A percentile compares a stretch with the other conserved stretches of the same genome.
These are phyloP conservation scores for Talaromyces sp. DNA, from an alignment of 2,329 filamentous ascomycete genomes.

Conservation along the genomic window DNA sequence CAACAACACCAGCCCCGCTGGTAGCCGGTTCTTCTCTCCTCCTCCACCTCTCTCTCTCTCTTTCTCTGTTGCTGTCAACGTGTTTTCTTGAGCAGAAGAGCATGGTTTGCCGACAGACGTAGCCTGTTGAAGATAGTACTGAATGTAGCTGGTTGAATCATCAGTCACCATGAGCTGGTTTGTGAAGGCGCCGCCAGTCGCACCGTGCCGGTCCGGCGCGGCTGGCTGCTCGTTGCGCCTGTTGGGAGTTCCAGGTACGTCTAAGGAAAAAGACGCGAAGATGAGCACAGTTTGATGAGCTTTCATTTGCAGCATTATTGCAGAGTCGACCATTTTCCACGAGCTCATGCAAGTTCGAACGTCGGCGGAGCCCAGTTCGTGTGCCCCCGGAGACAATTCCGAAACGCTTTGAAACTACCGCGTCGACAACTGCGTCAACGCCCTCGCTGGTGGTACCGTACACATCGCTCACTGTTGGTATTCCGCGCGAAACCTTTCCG, in stretches of 20 bases:
- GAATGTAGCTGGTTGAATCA: background rate
- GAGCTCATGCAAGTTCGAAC: background rate
- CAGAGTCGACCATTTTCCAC: background rate
- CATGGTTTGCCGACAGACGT: constrained; percentile 1
- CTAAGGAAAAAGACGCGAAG: too few species aligned
- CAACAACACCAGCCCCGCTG: background rate
- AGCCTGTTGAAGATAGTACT: background rate
- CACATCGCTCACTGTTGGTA: constrained; percentile 67
- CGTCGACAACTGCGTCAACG: constrained; percentile 8
- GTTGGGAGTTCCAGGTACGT: constrained; percentile 6
- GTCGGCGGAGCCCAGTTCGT: background rate
- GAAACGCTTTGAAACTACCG: constrained; percentile 2
- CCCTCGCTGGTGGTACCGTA: constrained; percentile 51
- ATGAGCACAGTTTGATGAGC: background rate
- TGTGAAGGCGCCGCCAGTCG: constrained; percentile 7
- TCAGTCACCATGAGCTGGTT: constrained; percentile 12
- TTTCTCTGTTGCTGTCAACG: background rate
- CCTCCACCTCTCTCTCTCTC: background rate
- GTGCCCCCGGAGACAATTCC: background rate
- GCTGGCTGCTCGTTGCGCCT: constrained; percentile 1
- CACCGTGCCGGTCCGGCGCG: constrained; percentile 1
- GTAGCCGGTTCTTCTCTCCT: background rate
- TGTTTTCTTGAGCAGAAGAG: background rate
- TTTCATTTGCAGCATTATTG: constrained; percentile 1
- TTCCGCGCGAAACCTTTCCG: constrained; percentile 73